Evolutionary conservation across 768 basidiomycete species (phyloP).

Genomic region (Russula emetica): DNA sequence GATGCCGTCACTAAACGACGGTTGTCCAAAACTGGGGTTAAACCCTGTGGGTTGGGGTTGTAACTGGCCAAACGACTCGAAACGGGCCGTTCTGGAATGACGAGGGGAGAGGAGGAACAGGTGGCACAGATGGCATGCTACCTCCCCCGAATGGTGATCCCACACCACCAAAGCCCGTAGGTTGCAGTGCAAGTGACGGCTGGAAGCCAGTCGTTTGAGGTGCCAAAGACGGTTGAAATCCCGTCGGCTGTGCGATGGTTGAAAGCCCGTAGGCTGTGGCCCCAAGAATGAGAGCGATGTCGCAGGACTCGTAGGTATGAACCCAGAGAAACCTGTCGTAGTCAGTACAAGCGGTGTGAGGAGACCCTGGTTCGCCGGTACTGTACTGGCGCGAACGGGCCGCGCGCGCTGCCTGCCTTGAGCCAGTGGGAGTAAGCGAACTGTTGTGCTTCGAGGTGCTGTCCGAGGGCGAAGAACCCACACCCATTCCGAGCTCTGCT

Average conservation of each 20-base stretch:
- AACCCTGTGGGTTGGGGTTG: conserved; percentile 48
- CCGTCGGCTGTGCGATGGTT: conserved; percentile 27
- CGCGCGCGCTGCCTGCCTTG: background rate
- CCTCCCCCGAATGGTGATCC: conserved; percentile 30
- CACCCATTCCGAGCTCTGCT: too few species aligned
- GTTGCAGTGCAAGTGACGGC: conserved; percentile 33
- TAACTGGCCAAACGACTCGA: conserved; percentile 33
- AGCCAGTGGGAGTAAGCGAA: conserved; percentile 52
- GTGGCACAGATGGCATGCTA: conserved; percentile 28
- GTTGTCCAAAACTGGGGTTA: conserved; percentile 43
- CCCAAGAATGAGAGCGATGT: conserved; percentile 38
- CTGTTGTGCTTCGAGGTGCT: conserved; percentile 58
- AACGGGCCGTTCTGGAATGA: conserved; percentile 36
- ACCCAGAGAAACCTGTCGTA: conserved; percentile 75
- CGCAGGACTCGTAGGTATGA: conserved; percentile 72
- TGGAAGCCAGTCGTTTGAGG: conserved; percentile 30
- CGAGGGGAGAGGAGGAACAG: conserved; percentile 30
- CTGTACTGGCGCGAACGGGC: conserved; percentile 81
- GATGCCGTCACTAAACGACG: conserved; percentile 37
- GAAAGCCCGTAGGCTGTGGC: conserved; percentile 21
- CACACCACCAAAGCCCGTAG: conserved; percentile 40
- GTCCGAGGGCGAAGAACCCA: conserved; percentile 60
- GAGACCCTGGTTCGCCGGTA: conserved; percentile 71
- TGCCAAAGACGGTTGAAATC: conserved; percentile 21
- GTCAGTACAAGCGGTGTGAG: conserved; percentile 81